These are phyloP conservation scores for Lactarius psammicola DNA, from an alignment of 768 basidiomycete genomes.

Conservation along the genomic window DNA sequence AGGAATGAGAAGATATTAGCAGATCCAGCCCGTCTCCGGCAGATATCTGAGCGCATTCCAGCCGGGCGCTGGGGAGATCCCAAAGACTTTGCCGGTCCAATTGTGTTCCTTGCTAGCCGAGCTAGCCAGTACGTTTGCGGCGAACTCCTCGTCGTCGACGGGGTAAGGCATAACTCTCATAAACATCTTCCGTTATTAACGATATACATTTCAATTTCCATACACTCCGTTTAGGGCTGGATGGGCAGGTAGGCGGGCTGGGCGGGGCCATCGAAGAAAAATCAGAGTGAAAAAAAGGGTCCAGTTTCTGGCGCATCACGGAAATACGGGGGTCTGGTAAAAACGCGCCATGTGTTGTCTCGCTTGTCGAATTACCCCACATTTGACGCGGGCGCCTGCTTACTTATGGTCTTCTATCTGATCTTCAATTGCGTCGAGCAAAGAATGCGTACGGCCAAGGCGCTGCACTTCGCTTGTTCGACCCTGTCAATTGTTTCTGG, in stretches of 20 bases:
- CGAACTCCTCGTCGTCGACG: constrained; percentile 65
- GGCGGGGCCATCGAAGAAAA: constrained; percentile 8
- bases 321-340: constrained; percentile 13
- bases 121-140: constrained; percentile 70
- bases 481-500: background rate
- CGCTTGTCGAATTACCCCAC: constrained; percentile 19
- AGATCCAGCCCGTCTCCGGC: constrained; percentile 57
- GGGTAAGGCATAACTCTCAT: constrained; percentile 45
- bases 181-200: constrained; percentile 11
- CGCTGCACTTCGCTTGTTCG: background rate
- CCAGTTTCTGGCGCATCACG: constrained; percentile 18
- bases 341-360: constrained; percentile 15
- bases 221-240: constrained; percentile 30
- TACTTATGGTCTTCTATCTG: constrained; percentile 12
- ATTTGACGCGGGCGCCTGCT: constrained; percentile 9
- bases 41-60: constrained; percentile 72
- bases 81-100: constrained; percentile 62
- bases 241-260: constrained; percentile 32
- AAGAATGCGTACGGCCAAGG: background rate
- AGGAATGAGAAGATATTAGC: constrained; percentile 66
- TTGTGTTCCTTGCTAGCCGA: constrained; percentile 61
- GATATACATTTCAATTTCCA: constrained; percentile 15
- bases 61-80: constrained; percentile 67
- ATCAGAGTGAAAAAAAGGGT: background rate
- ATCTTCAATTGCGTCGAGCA: constrained; percentile 15